Conservation (phyloP, 106 monocot genomes). For the Narthecium ossifragum region DNA sequence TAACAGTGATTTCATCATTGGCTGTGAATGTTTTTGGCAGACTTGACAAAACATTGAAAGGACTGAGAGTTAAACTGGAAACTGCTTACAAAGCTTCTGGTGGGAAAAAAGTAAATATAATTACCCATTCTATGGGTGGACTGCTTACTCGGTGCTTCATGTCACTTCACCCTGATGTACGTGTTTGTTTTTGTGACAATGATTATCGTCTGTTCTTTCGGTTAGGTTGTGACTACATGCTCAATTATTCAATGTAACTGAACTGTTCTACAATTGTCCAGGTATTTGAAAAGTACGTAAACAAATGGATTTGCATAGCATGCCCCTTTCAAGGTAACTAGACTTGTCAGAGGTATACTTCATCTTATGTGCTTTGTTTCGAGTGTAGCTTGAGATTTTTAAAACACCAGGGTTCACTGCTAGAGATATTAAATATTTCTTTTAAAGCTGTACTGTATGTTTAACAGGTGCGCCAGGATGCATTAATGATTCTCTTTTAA, state of each 20-base stretch:
- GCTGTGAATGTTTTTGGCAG: conserved; percentile 33
- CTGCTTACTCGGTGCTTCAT: conserved; percentile 79
- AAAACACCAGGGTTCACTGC: no score
- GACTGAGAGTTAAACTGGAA: conserved; percentile 52
- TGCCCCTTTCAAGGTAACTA: conserved; percentile 86
- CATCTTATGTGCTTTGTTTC: no score
- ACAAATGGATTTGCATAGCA: conserved; percentile 91
- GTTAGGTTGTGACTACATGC: background rate
- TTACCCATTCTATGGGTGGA: conserved; percentile 98
- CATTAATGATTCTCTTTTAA: conserved; percentile 80
- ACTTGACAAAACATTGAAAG: conserved; percentile 56
- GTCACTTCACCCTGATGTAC: conserved; percentile 59
- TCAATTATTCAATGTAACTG: background rate
- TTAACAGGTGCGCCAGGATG: conserved; percentile 85
- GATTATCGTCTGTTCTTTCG: background rate
- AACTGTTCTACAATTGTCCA: conserved; percentile 20
- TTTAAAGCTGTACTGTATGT: background rate
- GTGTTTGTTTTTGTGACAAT: conserved; percentile 15
- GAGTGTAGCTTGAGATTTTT: no score
- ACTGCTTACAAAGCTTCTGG: conserved; percentile 76
- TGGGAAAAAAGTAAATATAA: conserved; percentile 78
- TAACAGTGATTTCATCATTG: background rate
- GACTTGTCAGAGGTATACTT: background rate
- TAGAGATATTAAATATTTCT: no score
- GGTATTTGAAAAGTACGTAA: conserved; percentile 82